A percentile compares a stretch with the other conserved stretches of the same genome.
Evolutionary conservation across 495 filamentous ascomycete genomes (phyloP).

Genomic region (Trichoderma parareesei): DNA sequence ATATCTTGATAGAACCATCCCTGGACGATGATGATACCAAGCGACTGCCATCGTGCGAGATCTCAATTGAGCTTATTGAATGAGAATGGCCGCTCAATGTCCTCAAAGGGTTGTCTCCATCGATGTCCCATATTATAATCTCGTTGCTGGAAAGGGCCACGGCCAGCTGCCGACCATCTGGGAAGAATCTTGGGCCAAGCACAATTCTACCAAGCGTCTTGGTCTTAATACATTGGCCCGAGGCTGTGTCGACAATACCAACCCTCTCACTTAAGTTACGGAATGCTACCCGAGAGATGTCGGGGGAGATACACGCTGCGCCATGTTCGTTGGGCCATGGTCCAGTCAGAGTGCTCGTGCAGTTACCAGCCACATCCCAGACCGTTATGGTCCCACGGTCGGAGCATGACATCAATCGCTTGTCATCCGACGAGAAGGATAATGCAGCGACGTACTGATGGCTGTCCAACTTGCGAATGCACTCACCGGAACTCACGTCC

Average conservation of each 20-base stretch:
- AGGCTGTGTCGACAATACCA: slow-evolving; percentile 27
- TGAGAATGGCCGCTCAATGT: slow-evolving; percentile 19
- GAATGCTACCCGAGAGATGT: slow-evolving; percentile 20
- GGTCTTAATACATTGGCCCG: neutral
- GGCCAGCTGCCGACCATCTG: slow-evolving; percentile 16
- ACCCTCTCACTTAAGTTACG: slow-evolving; percentile 26
- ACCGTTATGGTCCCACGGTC: no score
- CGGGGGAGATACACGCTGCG: no score
- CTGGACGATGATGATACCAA: neutral
- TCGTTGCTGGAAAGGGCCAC: slow-evolving; percentile 8
- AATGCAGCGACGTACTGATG: neutral
- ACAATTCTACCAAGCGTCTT: slow-evolving; percentile 1
- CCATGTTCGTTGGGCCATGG: no score
- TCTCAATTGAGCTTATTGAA: neutral
- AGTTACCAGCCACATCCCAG: no score
- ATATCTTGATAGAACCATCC: slow-evolving; percentile 18
- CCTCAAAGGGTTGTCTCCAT: slow-evolving; percentile 21
- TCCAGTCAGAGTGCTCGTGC: no score
- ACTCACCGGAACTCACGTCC: slow-evolving; percentile 7
- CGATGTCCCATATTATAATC: slow-evolving; percentile 21
- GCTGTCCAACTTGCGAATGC: slow-evolving; percentile 4
- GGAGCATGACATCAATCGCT: no score
- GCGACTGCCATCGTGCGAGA: neutral
- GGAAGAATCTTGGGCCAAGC: slow-evolving; percentile 10
- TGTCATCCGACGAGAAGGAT: slow-evolving; percentile 13